These are phyloP conservation scores for Triadica sebifera DNA, from an alignment of 345 rosid genomes.

Conservation along the genomic window DNA sequence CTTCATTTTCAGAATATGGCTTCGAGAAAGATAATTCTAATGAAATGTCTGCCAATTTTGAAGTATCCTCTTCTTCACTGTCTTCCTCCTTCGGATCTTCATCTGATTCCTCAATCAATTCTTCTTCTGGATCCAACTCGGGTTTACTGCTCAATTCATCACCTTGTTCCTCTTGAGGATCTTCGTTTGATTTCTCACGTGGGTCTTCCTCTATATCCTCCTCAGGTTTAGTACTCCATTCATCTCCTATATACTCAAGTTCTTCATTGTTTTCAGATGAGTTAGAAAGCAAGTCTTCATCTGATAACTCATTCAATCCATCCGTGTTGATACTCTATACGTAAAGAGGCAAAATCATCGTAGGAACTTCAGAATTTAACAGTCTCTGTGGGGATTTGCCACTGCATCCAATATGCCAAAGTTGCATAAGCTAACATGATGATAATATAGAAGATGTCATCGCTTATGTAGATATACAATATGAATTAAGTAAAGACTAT, in stretches of 20 bases:
- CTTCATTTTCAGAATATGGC: background rate
- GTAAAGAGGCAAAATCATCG: background rate
- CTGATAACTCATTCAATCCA: background rate
- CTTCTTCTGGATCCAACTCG: no score
- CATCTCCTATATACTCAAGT: background rate
- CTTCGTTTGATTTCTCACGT: no score
- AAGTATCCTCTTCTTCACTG: background rate
- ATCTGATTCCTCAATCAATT: background rate
- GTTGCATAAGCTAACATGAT: background rate
- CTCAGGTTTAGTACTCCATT: background rate
- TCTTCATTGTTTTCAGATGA: background rate
- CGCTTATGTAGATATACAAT: no score
- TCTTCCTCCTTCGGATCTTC: background rate
- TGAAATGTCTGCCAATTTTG: no score
- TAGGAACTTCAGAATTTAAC: background rate
- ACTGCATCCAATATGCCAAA: background rate
- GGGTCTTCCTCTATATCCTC: background rate
- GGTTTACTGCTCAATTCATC: no score
- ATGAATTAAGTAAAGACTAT: no score
- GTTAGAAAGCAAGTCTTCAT: no score
- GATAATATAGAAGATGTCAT: no score
- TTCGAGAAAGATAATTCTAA: no score
- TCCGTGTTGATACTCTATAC: background rate
- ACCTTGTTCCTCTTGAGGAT: no score
- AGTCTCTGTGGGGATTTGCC: background rate